phyloP scores from a whole-genome alignment of 345 rosid genomes.

The Euphorbia tirucalli region DNA sequence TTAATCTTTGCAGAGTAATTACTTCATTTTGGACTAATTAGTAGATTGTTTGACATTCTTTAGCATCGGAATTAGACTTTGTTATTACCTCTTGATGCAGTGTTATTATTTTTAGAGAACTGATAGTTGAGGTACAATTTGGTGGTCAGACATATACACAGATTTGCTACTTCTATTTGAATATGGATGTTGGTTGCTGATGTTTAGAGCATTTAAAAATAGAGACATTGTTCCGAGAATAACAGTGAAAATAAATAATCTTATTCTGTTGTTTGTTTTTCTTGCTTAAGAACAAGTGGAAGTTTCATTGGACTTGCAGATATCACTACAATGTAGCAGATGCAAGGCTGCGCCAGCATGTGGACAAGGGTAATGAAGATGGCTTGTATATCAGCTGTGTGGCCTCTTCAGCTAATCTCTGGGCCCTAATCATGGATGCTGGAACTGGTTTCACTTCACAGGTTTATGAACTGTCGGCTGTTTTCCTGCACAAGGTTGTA shows the following conservation, averaged over 20 bases:
- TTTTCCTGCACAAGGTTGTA: slow-evolving; percentile 86
- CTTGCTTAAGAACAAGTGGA: background rate
- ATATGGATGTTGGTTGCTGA: background rate
- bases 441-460: slow-evolving; percentile 89
- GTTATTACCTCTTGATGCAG: background rate
- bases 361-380: slow-evolving; percentile 61
- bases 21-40: background rate
- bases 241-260: background rate
- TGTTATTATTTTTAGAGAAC: background rate
- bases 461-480: slow-evolving; percentile 77
- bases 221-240: no score
- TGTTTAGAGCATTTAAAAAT: background rate
- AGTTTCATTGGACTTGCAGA: slow-evolving; percentile 12
- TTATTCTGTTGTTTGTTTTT: background rate
- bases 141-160: background rate
- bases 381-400: slow-evolving; percentile 84
- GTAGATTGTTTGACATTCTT: background rate
- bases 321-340: slow-evolving; percentile 38
- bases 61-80: background rate
- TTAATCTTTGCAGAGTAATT: background rate
- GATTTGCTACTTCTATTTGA: background rate
- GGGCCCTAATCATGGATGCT: slow-evolving; percentile 99
- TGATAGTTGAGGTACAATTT: background rate
- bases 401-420: slow-evolving; percentile 82
- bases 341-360: slow-evolving; percentile 33